Evolutionary conservation across 805 yeast species (phyloP), one percentile per base, ranked within the genome.

Genomic region (Hermanozyma aechmeae): DNA sequence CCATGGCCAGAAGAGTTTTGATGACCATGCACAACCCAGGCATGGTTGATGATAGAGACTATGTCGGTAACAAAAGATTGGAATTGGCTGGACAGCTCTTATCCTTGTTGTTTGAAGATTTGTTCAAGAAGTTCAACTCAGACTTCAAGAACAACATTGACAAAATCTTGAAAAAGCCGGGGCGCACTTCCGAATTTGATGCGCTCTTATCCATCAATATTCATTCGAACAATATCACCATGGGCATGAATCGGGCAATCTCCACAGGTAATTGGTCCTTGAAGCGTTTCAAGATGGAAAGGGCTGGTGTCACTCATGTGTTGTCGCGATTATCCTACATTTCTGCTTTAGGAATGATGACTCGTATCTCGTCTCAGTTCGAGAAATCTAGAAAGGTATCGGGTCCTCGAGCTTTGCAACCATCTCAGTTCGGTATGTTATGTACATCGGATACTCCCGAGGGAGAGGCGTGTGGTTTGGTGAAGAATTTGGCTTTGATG

Each of bases 391-490:
- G 98, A 61, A 92, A 92, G 56, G 98, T 92, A 24, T 83, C 95
- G 1, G 98, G 98, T 25, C 98, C 98, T 28, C 81, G 98, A 71
- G 96, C 98, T 11, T 68, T 92, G 41, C 98, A 92, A 57, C 98
- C 98, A 8, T 92, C 98, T 2, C 98, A 92, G 61, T 92, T 92
- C 56, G 98, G 98, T 52, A 92, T 92, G 97, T 68, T 92, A 35
- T 92, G 98, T 67, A 85, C 97, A 5, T 83, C 97, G 0, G 98
- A 92, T 71, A 92, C 98, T 0, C 98, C 98, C 1, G 98, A 92
- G 71, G 98, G 98, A 69, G 98, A 92, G 59, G 98, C 98, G 1
- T 92, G 98, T 75, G 98, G 98, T 50, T 71, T 92, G 56, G 98
- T 92, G 21, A 92, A 92, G 60, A 92, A 92, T 51, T 65, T 92